Evolutionary conservation across 208 protist species (phyloP), one percentile per base, ranked within the genome.

Genomic region (Vickermania spadyakhi): DNA sequence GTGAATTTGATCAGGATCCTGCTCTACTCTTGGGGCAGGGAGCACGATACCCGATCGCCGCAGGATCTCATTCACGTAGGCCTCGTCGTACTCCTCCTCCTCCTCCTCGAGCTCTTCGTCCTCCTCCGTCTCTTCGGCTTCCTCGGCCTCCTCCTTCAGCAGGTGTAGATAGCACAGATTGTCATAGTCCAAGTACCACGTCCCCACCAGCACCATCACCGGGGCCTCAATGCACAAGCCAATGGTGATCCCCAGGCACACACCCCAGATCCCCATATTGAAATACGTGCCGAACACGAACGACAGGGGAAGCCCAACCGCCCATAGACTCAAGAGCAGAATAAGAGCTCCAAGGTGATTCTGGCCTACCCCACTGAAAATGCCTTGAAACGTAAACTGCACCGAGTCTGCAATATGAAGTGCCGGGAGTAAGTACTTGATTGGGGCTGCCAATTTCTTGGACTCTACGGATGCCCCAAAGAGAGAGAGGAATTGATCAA

Each of bases 321-420:
- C 68, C 83, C 86, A 93, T 36, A 93, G 68, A 3, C 70, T 77
- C n/a, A 72, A 71, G 0, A 93, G 65, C 21, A 93, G 68, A 58
- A 90, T 88, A 13, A 79, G 61, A 1, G 86, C 86, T 22, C 86
- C 86, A 7, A 86, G 41, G 66, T 90, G 66, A 70, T 89, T 93
- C 68, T 86, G 81, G 31, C 81, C 81, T 28, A 88, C 60, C 11
- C 81, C 86, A 67, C 82, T 90, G 68, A 93, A 93, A 41, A 93
- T 88, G 56, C 86, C 86, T 60, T 93, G 86, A 59, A 86, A 89
- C 50, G 76, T 72, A 55, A 90, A 93, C 66, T 93, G 86, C 54
- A 93, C 79, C 2, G 77, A 66, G 59, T 93, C 86, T 53, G 66
- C 58, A 5, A 88, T 79, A 70, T 90, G 86, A 52, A 93, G 82